A percentile compares a stretch with the other conserved stretches of the same genome.
Conservation (phyloP, 108 stramenopile genomes). For the Chaetoceros tenuissimus region DNA sequence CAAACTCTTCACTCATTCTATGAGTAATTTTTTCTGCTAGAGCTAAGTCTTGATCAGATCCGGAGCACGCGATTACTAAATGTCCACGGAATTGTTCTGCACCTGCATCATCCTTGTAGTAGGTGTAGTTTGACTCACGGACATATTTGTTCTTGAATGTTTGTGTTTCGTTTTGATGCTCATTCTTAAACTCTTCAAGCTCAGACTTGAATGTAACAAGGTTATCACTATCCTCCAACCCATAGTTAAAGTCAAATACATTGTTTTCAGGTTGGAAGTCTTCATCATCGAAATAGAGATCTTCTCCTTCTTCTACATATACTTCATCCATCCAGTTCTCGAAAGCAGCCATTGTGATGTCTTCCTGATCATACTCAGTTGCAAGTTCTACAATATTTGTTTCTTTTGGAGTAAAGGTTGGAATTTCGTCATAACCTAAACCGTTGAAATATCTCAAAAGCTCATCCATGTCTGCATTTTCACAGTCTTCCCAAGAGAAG, state of each 20-base stretch:
- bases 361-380: constrained; percentile 68
- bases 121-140: constrained; percentile 12
- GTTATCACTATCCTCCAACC: background rate
- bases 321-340: constrained; percentile 82
- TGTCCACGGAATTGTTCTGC: constrained; percentile 70
- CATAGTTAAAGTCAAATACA: constrained; percentile 62
- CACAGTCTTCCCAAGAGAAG: constrained; percentile 75
- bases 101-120: constrained; percentile 47
- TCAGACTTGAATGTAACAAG: constrained; percentile 57
- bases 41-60: constrained; percentile 49
- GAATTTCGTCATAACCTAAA: constrained; percentile 72
- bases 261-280: constrained; percentile 67
- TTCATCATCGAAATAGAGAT: constrained; percentile 76
- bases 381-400: constrained; percentile 68
- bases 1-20: constrained; percentile 66
- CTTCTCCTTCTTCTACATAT: constrained; percentile 73
- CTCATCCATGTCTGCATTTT: constrained; percentile 63
- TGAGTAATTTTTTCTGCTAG: constrained; percentile 66
- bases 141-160: constrained; percentile 39
- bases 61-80: constrained; percentile 66
- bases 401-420: constrained; percentile 51
- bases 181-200: constrained; percentile 43
- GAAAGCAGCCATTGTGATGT: constrained; percentile 75
- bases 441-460: constrained; percentile 65
- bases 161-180: constrained; percentile 42